A percentile compares a stretch with the other conserved stretches of the same genome.
phyloP scores from a whole-genome alignment of 108 stramenopile genomes.

The Fragilariopsis cylindrus region DNA sequence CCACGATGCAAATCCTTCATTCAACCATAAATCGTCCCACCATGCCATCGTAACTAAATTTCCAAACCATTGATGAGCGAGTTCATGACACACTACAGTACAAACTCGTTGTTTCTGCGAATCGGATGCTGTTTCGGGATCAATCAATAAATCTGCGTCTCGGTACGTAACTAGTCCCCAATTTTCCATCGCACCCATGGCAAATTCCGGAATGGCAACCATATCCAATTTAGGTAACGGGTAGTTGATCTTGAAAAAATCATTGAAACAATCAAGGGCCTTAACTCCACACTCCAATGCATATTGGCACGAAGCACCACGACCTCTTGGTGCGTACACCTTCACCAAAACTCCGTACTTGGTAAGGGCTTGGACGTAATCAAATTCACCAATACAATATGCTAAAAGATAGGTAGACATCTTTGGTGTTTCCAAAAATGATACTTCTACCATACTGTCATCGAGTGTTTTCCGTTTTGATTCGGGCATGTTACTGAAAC shows the following conservation, averaged over 20 bases:
- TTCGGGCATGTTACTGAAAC: conserved; percentile 97
- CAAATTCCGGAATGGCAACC: conserved; percentile 90
- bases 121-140: conserved; percentile 73
- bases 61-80: conserved; percentile 98
- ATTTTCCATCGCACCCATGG: conserved; percentile 97
- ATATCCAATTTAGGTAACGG: conserved; percentile 97
- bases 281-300: conserved; percentile 83
- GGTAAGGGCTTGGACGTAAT: conserved; percentile 71
- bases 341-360: conserved; percentile 82
- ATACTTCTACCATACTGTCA: conserved; percentile 49
- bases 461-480: conserved; percentile 44
- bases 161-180: conserved; percentile 86
- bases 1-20: conserved; percentile 96
- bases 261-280: conserved; percentile 74
- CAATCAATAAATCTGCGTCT: conserved; percentile 90
- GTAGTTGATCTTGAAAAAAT: conserved; percentile 86
- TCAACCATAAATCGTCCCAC: conserved; percentile 98
- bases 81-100: conserved; percentile 96
- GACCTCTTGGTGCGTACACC: conserved; percentile 94
- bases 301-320: conserved; percentile 72
- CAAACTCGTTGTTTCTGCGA: conserved; percentile 89
- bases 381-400: conserved; percentile 92
- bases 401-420: conserved; percentile 96
- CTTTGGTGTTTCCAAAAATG: conserved; percentile 82
- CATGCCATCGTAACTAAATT: conserved; percentile 97